Evolutionary conservation across 805 yeast genomes (phyloP).

Genomic region (Teunomyces tritomae): DNA sequence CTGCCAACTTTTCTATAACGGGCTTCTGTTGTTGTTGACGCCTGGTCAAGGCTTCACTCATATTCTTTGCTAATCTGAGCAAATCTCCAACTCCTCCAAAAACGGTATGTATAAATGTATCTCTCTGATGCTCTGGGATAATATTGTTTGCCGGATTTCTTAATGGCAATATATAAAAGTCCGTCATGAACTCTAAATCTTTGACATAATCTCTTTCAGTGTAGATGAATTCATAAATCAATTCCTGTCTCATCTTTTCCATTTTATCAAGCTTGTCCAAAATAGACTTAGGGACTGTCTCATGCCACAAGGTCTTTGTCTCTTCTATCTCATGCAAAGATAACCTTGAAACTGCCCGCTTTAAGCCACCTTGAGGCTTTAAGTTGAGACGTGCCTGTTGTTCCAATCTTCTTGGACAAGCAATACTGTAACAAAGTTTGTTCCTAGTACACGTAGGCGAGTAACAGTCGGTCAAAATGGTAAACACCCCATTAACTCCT

Average conservation of each 20-base stretch:
- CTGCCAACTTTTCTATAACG: conserved; percentile 83
- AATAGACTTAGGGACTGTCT: conserved; percentile 78
- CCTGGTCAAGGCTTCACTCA: conserved; percentile 85
- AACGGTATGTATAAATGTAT: conserved; percentile 86
- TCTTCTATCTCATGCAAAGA: conserved; percentile 69
- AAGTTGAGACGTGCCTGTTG: conserved; percentile 91
- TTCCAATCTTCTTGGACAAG: conserved; percentile 93
- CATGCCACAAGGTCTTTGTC: conserved; percentile 87
- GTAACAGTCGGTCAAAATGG: conserved; percentile 89
- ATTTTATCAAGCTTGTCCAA: conserved; percentile 75
- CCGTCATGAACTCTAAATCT: conserved; percentile 88
- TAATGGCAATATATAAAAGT: conserved; percentile 89
- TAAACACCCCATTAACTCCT: conserved; percentile 86
- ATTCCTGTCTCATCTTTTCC: conserved; percentile 91
- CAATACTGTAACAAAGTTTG: conserved; percentile 85
- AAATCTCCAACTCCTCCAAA: conserved; percentile 89
- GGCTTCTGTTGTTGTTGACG: conserved; percentile 81
- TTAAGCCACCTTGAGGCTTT: conserved; percentile 83
- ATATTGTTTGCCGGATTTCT: conserved; percentile 70
- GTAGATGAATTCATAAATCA: conserved; percentile 87
- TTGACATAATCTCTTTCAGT: conserved; percentile 95
- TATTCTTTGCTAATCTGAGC: conserved; percentile 73
- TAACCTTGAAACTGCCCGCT: conserved; percentile 67
- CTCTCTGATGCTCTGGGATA: conserved; percentile 85
- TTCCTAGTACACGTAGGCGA: conserved; percentile 95